Evolutionary conservation across 2,329 filamentous ascomycete species (phyloP).

Genomic region (Cytospora piceae): DNA sequence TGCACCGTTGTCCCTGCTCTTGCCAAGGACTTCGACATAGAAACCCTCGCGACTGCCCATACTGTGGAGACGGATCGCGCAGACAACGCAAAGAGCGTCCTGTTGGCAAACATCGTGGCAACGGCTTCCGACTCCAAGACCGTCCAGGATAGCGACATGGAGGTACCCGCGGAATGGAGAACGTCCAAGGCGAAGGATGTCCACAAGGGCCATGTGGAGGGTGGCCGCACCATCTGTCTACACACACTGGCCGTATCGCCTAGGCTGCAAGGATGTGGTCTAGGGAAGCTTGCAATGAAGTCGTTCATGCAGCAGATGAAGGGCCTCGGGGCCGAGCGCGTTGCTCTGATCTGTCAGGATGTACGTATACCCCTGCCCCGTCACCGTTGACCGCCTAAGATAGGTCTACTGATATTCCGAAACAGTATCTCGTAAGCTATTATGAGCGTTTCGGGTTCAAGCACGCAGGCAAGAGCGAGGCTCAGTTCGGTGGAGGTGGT

Average conservation of each 20-base stretch:
- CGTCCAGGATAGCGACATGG: slow-evolving; percentile 79
- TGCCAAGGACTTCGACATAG: slow-evolving; percentile 50
- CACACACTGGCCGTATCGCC: slow-evolving; percentile 84
- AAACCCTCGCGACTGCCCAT: slow-evolving; percentile 58
- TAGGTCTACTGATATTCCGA: slow-evolving; percentile 14
- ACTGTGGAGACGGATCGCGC: slow-evolving; percentile 63
- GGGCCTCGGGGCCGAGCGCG: slow-evolving; percentile 68
- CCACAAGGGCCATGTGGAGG: slow-evolving; percentile 69
- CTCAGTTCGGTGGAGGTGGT: slow-evolving; percentile 74
- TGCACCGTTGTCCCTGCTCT: slow-evolving; percentile 61
- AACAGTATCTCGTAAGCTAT: slow-evolving; percentile 68
- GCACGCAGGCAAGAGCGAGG: slow-evolving; percentile 69
- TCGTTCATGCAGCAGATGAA: slow-evolving; percentile 79
- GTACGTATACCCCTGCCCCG: slow-evolving; percentile 43
- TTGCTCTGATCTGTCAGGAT: slow-evolving; percentile 78
- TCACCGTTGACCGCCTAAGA: background rate
- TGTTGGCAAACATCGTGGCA: slow-evolving; percentile 78
- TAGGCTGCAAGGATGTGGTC: slow-evolving; percentile 71
- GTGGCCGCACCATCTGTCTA: slow-evolving; percentile 74
- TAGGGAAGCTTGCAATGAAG: slow-evolving; percentile 75
- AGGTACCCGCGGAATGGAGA: slow-evolving; percentile 69
- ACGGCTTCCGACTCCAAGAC: slow-evolving; percentile 67
- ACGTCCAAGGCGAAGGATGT: slow-evolving; percentile 49
- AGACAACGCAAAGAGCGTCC: slow-evolving; percentile 59
- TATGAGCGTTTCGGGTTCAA: slow-evolving; percentile 78